Base-by-base conservation (phyloP, 306 rosid species). In the Lathyrus oleraceus region DNA sequence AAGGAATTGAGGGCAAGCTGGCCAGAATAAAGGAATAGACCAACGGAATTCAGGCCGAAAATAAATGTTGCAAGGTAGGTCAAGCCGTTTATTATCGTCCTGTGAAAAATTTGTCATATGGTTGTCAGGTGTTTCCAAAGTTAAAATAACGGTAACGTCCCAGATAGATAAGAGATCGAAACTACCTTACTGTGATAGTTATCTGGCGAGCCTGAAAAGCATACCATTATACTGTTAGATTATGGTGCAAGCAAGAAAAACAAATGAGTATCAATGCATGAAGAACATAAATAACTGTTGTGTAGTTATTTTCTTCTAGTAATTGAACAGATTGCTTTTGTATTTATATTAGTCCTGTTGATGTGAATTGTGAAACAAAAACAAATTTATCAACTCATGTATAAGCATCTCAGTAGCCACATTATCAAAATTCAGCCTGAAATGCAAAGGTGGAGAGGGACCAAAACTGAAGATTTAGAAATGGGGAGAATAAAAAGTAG, bases 11-110 rank as follows among this genome's bases (percentile, higher is more conserved):
- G 53, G 82, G 87, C 87, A 51, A 94, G 89, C 84, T 93, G 91
- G 73, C 87, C 91, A 49, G 97, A 86, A 78, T 90, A 90, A 70
- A 93, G 97, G 67, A 93, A 67, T 57, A 93, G 81, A 43, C 97
- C 98, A 6, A 93, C 28, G 23, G 91, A 87, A 53, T 91, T 94
- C 45, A 88, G 54, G 76, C 92, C 96, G 20, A 94, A 94, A 66
- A 94, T 83, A 86, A 94, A 94, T 59, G 96, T 94, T 20, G 92
- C 96, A 12, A 94, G 97, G 84, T 94, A 94, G 82, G 96, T 83
- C 81, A 91, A 61, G 60, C 99, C 99, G 60, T 88, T 94, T 12
- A 94, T 48, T 36, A 88, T 87, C 42, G 99, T 94, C 90, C 97
- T 94, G 91, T 52, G 58, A 68, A 77, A 71, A 66, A 15, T 73